These are phyloP conservation scores for Quercus tomentella DNA, from an alignment of 331 rosid species.

Conservation along the genomic window DNA sequence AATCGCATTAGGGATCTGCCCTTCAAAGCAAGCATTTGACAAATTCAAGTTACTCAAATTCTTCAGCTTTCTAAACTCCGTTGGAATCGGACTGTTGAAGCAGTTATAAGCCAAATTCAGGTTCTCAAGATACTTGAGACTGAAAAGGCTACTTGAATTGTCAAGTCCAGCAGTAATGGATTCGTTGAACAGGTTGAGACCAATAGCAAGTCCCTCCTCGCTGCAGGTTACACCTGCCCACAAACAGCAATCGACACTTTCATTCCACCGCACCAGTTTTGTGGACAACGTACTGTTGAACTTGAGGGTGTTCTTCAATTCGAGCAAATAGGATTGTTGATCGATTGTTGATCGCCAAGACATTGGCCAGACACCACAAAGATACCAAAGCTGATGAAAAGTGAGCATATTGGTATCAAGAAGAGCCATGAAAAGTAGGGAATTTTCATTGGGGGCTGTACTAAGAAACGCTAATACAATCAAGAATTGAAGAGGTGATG, in stretches of 20 bases:
- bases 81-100: not conserved
- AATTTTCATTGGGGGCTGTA: not conserved
- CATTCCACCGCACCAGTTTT: no score
- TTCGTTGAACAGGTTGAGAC: slow-evolving; percentile 18
- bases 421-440: no score
- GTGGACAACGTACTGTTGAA: not conserved
- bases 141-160: not conserved
- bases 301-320: slow-evolving; percentile 7
- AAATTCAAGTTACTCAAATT: slow-evolving; percentile 12
- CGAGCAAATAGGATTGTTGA: no score
- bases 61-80: not conserved
- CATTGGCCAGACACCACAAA: no score
- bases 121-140: not conserved
- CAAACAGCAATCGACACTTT: no score
- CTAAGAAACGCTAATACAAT: not conserved
- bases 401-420: no score
- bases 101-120: slow-evolving; percentile 22
- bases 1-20: slow-evolving; percentile 14
- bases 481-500: not conserved
- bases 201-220: slow-evolving; percentile 5
- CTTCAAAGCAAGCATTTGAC: slow-evolving; percentile 24
- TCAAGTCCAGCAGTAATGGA: not conserved
- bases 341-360: not conserved
- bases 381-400: no score
- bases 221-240: not conserved